These are phyloP conservation scores for Apiotrichum akiyoshidainum DNA, from an alignment of 1,284 basidiomycete species.

Conservation along the genomic window DNA sequence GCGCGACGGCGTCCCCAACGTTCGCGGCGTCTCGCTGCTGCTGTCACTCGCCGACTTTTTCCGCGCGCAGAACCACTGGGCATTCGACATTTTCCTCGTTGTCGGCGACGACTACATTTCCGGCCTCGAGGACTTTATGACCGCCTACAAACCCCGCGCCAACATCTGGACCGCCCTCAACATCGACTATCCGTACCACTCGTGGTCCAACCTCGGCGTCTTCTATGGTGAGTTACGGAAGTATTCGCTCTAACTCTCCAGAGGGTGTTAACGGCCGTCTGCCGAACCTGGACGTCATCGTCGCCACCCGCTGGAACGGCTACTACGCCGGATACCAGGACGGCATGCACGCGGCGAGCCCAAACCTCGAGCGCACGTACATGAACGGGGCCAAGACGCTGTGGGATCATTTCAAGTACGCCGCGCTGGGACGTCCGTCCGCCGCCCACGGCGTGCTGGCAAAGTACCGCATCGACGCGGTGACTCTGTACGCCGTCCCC, in stretches of 20 bases:
- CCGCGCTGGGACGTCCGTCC: constrained; percentile 44
- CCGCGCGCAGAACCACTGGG: constrained; percentile 85
- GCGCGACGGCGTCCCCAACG: constrained; percentile 58
- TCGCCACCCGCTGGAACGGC: constrained; percentile 73
- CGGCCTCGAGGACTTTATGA: constrained; percentile 89
- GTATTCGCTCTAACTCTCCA: constrained; percentile 42
- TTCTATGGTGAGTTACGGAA: constrained; percentile 68
- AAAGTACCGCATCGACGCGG: constrained; percentile 83
- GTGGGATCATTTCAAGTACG: constrained; percentile 39
- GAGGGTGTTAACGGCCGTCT: constrained; percentile 93
- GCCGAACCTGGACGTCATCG: constrained; percentile 93
- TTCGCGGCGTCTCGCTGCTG: constrained; percentile 80
- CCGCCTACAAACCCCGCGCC: constrained; percentile 73
- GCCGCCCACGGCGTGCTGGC: constrained; percentile 54
- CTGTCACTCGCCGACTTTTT: constrained; percentile 78
- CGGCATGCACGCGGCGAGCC: constrained; percentile 68
- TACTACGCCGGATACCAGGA: constrained; percentile 69
- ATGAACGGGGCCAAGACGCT: constrained; percentile 35
- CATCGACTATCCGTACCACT: constrained; percentile 94
- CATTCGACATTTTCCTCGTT: constrained; percentile 88
- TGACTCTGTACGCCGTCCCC: constrained; percentile 84
- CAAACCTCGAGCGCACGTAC: constrained; percentile 13
- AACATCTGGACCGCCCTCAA: constrained; percentile 93
- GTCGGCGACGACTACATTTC: constrained; percentile 83
- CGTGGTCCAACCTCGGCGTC: constrained; percentile 86